Base-by-base conservation (phyloP, 2,329 filamentous ascomycete species). In the Talaromyces amestolkiae region DNA sequence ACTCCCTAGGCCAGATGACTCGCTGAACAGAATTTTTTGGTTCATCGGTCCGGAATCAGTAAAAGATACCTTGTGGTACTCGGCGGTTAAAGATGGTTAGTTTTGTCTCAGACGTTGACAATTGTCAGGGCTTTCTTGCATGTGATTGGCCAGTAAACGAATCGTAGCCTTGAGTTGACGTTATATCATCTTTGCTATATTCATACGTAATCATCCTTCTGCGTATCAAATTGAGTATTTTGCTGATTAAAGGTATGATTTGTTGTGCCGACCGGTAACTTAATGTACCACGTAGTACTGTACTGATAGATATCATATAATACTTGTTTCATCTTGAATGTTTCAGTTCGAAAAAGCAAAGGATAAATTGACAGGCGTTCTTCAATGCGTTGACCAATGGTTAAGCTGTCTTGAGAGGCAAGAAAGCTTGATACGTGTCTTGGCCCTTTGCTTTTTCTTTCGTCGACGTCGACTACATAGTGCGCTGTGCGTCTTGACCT, bases 371-470 rank as follows among this genome's bases (percentile, higher is more conserved):
- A 37, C 33, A 24, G 31, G 53, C 39, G n/a, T 22, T 15, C 33
- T 22, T 37, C 11, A 56, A 56, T 56, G n/a, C 6, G 11, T 56
- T 39, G 19, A 56, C 49, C 49, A 33, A 53, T 53, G n/a, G 33
- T 37, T 22, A 56, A 22, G 10, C 33, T 22, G 7, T 15, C 53
- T 37, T 4, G n/a, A 33, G 9, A 31, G 27, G 1, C 4, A 33
- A n/a, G 49, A 53, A 53, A 31, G 49, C 27, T 53, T 31, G 53
- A 56, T 39, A 56, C 51, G 9, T 17, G 11, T 15, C 53, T 22
- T 56, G 31, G 53, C n/a, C 11, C 53, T 24, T 56, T 56, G 53
- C 53, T 56, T 37, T 37, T 56, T 56, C n/a, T 56, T n/a, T 56
- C 33, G 2, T 56, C 19, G 31, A 22, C 31, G 24, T 56, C 19